Evolutionary conservation across 345 rosid genomes (phyloP), one percentile per base, ranked within the genome.

Genomic region (Hibiscus trionum): DNA sequence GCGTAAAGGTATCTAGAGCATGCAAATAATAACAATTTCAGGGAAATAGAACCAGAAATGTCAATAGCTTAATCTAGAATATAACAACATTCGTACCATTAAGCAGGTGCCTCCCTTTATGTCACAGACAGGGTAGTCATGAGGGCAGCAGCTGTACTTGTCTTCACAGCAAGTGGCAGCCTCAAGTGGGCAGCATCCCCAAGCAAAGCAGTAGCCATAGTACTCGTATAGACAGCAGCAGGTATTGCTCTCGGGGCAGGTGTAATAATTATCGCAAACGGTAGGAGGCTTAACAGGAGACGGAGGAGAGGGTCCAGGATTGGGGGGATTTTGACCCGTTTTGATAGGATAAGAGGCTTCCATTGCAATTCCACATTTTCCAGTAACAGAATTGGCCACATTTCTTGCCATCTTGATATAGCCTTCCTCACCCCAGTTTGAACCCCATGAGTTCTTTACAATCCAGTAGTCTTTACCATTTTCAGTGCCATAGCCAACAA

Each of bases 181-280:
- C 77, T 90, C 97, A 0, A 87, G 87, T 0, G 97, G 96, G 83
- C 99, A 90, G 85, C 97, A 92, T 73, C 97, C 97, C 99, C 99
- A 95, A 27, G 80, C 82, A 60, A 90, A 89, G 81, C 99, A 92
- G 74, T 78, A 82, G 70, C 79, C 84, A 33, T 71, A 86, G 24
- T 80, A 89, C 80, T 88, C 83, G 11, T 61, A 91, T 4, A 88
- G 59, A 53, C 99, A 95, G 84, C 97, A 95, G 80, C 97, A 95
- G 71, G 97, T 95, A 73, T 71, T 87, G 79, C 92, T 85, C 76
- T 84, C 85, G 0, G 97, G 90, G 72, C 97, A 95, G 35, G 78
- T 16, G 56, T 78, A 90, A 71, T 83, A 89, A 55, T 63, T 86
- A 76, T 95, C 97, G 50, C 98, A 94, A 1, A 78, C 82, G 0